phyloP scores from a whole-genome alignment of 2,329 filamentous ascomycete genomes.

The Phialophora macrospora region DNA sequence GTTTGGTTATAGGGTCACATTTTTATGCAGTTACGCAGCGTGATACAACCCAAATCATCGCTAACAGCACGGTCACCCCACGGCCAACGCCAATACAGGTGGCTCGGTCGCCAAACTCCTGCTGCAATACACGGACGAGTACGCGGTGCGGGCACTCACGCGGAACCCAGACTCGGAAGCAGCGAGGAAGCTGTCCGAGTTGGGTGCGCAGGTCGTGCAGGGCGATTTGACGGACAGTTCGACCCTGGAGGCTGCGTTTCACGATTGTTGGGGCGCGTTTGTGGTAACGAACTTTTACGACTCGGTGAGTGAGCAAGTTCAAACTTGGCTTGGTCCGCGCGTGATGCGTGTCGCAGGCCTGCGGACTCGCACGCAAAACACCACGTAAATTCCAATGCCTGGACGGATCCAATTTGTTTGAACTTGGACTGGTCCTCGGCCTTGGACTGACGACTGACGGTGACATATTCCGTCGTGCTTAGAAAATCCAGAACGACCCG shows the following conservation, averaged over 20 bases:
- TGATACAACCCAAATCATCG: too few species aligned
- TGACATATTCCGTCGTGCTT: neutral
- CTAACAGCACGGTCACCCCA: neutral
- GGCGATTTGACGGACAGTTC: constrained; percentile 37
- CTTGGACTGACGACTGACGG: neutral
- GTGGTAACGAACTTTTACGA: constrained; percentile 35
- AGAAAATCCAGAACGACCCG: constrained; percentile 31
- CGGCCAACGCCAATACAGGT: constrained; percentile 25
- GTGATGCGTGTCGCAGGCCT: neutral
- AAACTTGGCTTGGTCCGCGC: neutral
- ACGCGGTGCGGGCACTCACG: constrained; percentile 41
- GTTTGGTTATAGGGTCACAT: too few species aligned
- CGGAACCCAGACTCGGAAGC: constrained; percentile 39
- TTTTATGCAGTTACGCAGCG: too few species aligned
- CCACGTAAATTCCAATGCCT: too few species aligned
- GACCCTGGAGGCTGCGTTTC: constrained; percentile 21
- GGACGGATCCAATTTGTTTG: too few species aligned
- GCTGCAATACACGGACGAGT: constrained; percentile 38
- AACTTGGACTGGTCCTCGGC: too few species aligned
- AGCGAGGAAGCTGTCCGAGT: constrained; percentile 34
- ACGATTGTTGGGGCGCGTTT: constrained; percentile 34
- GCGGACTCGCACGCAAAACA: too few species aligned
- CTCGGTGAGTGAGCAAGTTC: constrained; percentile 10
- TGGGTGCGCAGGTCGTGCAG: constrained; percentile 41
- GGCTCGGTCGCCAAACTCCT: constrained; percentile 42